phyloP scores from a whole-genome alignment of 2,329 filamentous ascomycete genomes.

The Graphilbum sp. region DNA sequence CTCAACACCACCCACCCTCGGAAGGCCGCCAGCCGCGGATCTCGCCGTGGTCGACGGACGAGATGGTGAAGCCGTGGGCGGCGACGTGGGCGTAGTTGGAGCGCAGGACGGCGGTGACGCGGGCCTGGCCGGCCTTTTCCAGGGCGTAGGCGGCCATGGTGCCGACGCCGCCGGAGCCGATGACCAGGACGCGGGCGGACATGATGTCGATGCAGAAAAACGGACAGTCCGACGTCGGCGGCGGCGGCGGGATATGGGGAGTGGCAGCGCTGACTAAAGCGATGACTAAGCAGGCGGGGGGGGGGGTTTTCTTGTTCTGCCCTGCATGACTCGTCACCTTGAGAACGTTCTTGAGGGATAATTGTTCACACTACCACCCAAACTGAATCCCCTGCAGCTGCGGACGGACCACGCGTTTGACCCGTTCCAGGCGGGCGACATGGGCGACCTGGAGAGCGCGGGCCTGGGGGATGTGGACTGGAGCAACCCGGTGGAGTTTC shows the following conservation, averaged over 20 bases:
- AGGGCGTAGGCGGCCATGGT: constrained; percentile 5
- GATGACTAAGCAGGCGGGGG: too few species aligned
- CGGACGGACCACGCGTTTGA: not conserved
- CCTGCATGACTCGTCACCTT: too few species aligned
- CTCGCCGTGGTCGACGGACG: constrained; percentile 4
- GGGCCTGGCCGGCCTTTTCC: constrained; percentile 5
- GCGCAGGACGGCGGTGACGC: constrained; percentile 7
- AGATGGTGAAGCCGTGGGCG: constrained; percentile 3
- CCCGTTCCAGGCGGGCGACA: not conserved
- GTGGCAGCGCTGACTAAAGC: too few species aligned
- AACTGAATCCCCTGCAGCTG: not conserved
- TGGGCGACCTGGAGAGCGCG: not conserved
- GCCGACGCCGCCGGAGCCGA: constrained; percentile 6
- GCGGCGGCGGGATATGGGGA: too few species aligned
- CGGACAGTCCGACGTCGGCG: too few species aligned
- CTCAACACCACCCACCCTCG: too few species aligned
- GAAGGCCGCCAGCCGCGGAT: constrained; percentile 2
- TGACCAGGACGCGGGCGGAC: constrained; percentile 4
- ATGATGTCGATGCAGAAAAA: too few species aligned
- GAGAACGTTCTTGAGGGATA: too few species aligned
- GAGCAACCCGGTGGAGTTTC: not conserved
- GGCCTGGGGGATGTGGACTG: not conserved
- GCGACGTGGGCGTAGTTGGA: constrained; percentile 6
- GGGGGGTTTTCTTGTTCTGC: too few species aligned
- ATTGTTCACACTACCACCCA: too few species aligned